These are phyloP conservation scores for Globisporangium carolinianum DNA, from an alignment of 352 stramenopile species.

Conservation along the genomic window DNA sequence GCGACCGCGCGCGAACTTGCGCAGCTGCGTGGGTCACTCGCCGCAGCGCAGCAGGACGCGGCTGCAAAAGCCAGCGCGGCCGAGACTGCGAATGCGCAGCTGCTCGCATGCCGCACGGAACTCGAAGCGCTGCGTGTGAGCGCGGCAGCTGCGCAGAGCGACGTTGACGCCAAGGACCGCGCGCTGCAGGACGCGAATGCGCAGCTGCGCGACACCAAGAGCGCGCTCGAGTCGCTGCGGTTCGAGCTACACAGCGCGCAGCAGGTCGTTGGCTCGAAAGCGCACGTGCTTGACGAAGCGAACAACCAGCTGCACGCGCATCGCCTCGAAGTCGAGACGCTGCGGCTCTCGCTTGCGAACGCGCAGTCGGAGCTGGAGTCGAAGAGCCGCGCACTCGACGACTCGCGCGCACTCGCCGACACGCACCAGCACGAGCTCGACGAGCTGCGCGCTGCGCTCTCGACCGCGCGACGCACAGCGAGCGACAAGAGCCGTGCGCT, in stretches of 20 bases:
- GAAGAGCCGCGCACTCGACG: slow-evolving; percentile 5
- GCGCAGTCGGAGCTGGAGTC: slow-evolving; percentile 2
- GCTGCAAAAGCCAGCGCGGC: no score
- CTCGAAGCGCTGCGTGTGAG: slow-evolving; percentile 4
- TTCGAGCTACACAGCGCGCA: slow-evolving; percentile 3
- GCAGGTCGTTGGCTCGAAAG: slow-evolving; percentile 5
- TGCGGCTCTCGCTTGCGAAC: background rate
- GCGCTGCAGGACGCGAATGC: slow-evolving; percentile 1
- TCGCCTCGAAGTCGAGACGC: background rate
- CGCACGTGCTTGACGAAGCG: slow-evolving; percentile 4
- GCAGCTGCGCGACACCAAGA: background rate
- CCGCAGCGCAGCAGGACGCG: no score
- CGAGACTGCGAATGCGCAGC: no score
- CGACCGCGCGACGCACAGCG: background rate
- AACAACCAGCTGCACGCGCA: slow-evolving; percentile 1
- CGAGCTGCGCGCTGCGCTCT: slow-evolving; percentile 1
- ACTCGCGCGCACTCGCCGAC: slow-evolving; percentile 2
- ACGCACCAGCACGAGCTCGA: slow-evolving; percentile 1
- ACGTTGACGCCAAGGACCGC: slow-evolving; percentile 1
- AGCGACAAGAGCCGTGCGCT: slow-evolving; percentile 6
- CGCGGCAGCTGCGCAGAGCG: background rate
- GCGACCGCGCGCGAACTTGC: background rate
- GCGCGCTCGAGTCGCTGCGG: slow-evolving; percentile 1
- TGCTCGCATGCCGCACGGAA: background rate
- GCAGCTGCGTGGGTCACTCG: no score